Conservation (phyloP, 139 green algal genomes). For the Nannochloris sp. region DNA sequence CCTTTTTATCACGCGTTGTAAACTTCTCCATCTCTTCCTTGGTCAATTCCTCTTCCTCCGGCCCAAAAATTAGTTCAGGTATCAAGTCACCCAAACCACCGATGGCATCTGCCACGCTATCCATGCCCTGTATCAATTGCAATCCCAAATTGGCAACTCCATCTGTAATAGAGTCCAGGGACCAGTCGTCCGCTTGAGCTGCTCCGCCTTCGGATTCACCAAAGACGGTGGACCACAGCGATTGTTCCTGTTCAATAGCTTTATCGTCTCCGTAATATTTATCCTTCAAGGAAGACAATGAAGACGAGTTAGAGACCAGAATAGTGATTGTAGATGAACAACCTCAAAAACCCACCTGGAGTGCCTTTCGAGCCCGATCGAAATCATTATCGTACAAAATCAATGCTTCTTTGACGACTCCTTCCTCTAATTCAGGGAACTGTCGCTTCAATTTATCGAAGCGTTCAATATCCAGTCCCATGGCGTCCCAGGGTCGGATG, state of each 20-base stretch:
- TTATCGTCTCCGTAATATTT: constrained; percentile 2
- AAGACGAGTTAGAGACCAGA: neutral
- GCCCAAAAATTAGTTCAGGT: constrained; percentile 1
- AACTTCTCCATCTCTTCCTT: neutral
- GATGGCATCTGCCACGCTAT: constrained; percentile 7
- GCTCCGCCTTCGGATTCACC: neutral
- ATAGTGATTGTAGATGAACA: neutral
- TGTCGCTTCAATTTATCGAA: constrained; percentile 4
- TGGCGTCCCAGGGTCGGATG: neutral
- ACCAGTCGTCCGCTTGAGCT: constrained; percentile 1
- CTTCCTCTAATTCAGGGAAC: constrained; percentile 7
- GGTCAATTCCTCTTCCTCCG: constrained; percentile 2
- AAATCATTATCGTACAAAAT: constrained; percentile 3
- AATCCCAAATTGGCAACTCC: neutral
- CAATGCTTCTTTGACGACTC: constrained; percentile 1
- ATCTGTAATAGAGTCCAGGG: constrained; percentile 5
- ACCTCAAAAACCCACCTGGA: neutral
- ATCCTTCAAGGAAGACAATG: neutral
- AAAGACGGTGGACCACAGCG: neutral
- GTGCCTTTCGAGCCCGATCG: neutral
- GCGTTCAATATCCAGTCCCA: neutral
- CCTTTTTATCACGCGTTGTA: neutral
- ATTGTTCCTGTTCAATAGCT: constrained; percentile 2
- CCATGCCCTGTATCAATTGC: neutral
- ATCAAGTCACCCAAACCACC: constrained; percentile 10